phyloP scores from a whole-genome alignment of 108 stramenopile genomes.

The Discostella stelligeroides region DNA sequence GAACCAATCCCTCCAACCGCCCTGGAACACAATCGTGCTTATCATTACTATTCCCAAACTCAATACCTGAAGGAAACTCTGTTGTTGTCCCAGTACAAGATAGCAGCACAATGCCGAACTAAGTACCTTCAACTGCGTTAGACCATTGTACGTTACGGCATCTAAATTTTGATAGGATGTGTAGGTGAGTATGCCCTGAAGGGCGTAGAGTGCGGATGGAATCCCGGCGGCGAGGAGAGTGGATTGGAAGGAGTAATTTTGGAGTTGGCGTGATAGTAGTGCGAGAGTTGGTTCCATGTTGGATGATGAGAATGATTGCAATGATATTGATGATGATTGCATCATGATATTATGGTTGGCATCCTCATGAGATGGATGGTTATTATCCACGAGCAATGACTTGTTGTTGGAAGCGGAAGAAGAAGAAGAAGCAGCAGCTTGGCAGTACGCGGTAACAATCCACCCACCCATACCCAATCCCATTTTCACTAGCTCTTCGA shows the following conservation, averaged over 20 bases:
- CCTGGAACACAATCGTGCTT: constrained; percentile 71
- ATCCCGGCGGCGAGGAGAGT: constrained; percentile 64
- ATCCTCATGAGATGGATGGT: no score
- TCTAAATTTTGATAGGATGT: constrained; percentile 81
- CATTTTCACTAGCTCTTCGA: constrained; percentile 66
- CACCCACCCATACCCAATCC: constrained; percentile 48
- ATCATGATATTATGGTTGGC: no score
- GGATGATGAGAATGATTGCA: neutral
- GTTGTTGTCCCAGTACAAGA: constrained; percentile 71
- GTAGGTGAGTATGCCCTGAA: constrained; percentile 79
- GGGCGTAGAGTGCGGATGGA: constrained; percentile 81
- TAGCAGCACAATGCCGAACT: constrained; percentile 89
- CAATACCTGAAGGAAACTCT: constrained; percentile 69
- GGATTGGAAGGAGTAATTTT: constrained; percentile 54
- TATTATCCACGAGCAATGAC: neutral
- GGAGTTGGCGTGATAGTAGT: constrained; percentile 10
- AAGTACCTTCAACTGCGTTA: constrained; percentile 93
- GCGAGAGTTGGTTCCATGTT: neutral
- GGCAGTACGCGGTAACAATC: constrained; percentile 7
- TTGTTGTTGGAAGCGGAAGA: neutral
- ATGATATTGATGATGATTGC: no score
- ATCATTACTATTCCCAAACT: constrained; percentile 71
- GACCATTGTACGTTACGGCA: constrained; percentile 84
- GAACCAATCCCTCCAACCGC: constrained; percentile 38
- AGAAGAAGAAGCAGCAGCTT: neutral